phyloP scores from a whole-genome alignment of 345 rosid species.

The thale cress (Arabidopsis thaliana) region TAIR10.1 NC_003070.9:523501-524000 shows the following conservation, averaged over 20 bases:
- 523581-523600: constrained; percentile 23
- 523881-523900: constrained; percentile 31
- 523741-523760: constrained; percentile 14
- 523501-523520: constrained; percentile 1
- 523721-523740: constrained; percentile 7
- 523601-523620: constrained; percentile 45
- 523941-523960: constrained; percentile 22
- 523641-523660: constrained; percentile 29
- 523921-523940: too few species aligned
- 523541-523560: constrained; percentile 1
- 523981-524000: not conserved
- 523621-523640: constrained; percentile 13
- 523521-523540: constrained; percentile 19
- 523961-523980: constrained; percentile 27
- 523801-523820: constrained; percentile 32
- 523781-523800: constrained; percentile 27
- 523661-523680: constrained; percentile 36
- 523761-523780: constrained; percentile 29
- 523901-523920: not conserved
- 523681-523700: constrained; percentile 21
- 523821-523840: constrained; percentile 8
- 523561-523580: constrained; percentile 13
- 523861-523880: not conserved
- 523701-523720: constrained; percentile 3
- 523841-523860: not conserved